Conservation (phyloP, 768 basidiomycete species). For the Pleurotus platypus region DNA sequence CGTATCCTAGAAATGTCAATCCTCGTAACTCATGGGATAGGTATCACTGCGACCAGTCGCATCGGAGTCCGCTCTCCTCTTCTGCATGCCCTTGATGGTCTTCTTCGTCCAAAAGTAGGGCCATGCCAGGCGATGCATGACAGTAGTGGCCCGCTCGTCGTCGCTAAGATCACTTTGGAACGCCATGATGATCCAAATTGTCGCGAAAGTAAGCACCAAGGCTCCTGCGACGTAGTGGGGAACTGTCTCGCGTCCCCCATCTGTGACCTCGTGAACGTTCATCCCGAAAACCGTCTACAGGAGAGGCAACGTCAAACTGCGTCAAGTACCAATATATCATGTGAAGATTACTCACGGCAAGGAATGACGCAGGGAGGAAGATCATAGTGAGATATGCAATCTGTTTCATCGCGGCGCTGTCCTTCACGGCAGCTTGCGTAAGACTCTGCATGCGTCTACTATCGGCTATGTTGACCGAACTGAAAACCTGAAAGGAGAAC, state of each 20-base stretch:
- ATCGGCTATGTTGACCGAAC: conserved; percentile 55
- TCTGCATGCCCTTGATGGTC: neutral
- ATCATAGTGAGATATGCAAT: conserved; percentile 62
- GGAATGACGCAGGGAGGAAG: conserved; percentile 56
- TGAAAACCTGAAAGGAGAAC: conserved; percentile 42
- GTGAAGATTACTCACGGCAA: conserved; percentile 32
- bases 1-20: too few relatives aligned
- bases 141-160: neutral
- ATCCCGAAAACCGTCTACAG: conserved; percentile 50
- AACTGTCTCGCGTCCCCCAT: conserved; percentile 25
- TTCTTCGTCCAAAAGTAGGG: neutral
- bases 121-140: neutral
- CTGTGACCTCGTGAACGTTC: conserved; percentile 46
- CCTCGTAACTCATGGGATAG: too few relatives aligned
- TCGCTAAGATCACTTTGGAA: conserved; percentile 32
- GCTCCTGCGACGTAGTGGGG: conserved; percentile 34
- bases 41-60: too few relatives aligned
- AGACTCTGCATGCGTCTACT: conserved; percentile 48
- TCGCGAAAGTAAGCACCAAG: conserved; percentile 36
- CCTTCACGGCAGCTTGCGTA: conserved; percentile 47
- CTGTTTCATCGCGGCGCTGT: conserved; percentile 55
- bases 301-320: neutral
- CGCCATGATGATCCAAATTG: conserved; percentile 43
- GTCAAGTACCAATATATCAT: neutral
- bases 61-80: neutral